phyloP scores from a whole-genome alignment of 2,329 filamentous ascomycete genomes.

The Nemania sp. region DNA sequence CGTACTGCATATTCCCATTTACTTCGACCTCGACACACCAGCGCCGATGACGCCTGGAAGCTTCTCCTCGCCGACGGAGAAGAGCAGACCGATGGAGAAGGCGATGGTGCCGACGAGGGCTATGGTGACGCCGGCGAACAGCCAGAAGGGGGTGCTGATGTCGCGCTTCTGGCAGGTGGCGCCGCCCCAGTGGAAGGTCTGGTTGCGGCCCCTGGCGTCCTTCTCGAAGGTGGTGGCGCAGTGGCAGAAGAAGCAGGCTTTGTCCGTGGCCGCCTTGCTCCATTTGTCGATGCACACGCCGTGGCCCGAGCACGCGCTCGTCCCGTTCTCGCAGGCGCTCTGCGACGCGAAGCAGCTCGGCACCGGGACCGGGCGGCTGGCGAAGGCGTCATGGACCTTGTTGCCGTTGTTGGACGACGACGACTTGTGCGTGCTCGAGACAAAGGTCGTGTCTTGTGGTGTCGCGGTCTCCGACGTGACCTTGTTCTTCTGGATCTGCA shows the following conservation, averaged over 20 bases:
- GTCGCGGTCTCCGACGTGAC: slow-evolving; percentile 43
- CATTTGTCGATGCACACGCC: slow-evolving; percentile 75
- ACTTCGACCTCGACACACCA: slow-evolving; percentile 75
- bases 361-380: slow-evolving; percentile 47
- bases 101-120: slow-evolving; percentile 68
- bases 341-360: slow-evolving; percentile 75
- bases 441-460: slow-evolving; percentile 33
- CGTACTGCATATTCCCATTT: slow-evolving; percentile 18
- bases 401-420: neutral
- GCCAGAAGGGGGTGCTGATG: slow-evolving; percentile 84
- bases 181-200: slow-evolving; percentile 76
- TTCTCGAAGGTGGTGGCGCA: slow-evolving; percentile 65
- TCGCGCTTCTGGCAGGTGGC: slow-evolving; percentile 89
- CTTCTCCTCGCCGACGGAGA: slow-evolving; percentile 81
- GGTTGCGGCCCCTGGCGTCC: slow-evolving; percentile 47
- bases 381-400: slow-evolving; percentile 39
- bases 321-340: slow-evolving; percentile 69
- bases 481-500: slow-evolving; percentile 43
- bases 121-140: slow-evolving; percentile 77
- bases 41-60: slow-evolving; percentile 95
- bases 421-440: slow-evolving; percentile 13
- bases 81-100: slow-evolving; percentile 77
- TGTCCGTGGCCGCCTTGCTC: slow-evolving; percentile 44
- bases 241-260: slow-evolving; percentile 74
- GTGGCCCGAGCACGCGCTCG: slow-evolving; percentile 80